A percentile compares a stretch with the other conserved stretches of the same genome.
These are phyloP conservation scores for Globisporangium irregulare DNA, from an alignment of 352 stramenopile genomes.

Conservation along the genomic window DNA sequence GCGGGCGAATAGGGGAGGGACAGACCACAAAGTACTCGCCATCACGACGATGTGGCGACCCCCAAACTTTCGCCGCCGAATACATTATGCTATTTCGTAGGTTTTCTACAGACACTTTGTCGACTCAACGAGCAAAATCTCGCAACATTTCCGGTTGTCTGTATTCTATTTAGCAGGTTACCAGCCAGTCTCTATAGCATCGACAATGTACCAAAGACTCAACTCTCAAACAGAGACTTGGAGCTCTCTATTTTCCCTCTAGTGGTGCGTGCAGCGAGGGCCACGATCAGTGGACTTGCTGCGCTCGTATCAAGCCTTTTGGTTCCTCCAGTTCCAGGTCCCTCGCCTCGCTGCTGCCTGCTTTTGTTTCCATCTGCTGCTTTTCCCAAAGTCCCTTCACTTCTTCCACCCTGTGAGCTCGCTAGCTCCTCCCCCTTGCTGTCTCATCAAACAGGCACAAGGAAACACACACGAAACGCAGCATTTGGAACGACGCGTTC, in stretches of 20 bases:
- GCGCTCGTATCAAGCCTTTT: not conserved
- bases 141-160: not conserved
- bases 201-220: not conserved
- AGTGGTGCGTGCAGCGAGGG: not conserved
- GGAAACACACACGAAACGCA: not conserved
- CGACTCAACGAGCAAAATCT: not conserved
- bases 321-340: not conserved
- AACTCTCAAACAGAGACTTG: not conserved
- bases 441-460: not conserved
- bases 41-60: constrained; percentile 4
- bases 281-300: not conserved
- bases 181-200: constrained; percentile 1
- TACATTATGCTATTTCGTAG: not conserved
- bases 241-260: not conserved
- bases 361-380: not conserved
- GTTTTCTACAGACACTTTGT: not conserved
- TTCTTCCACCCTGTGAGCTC: not conserved
- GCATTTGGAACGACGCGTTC: not conserved
- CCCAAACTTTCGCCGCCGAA: not conserved
- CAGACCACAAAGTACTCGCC: not conserved
- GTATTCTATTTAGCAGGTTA: not conserved
- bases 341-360: not conserved
- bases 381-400: not conserved
- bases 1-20: not conserved
- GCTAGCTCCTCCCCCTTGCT: not conserved